A percentile compares a stretch with the other conserved stretches of the same genome.
phyloP scores from a whole-genome alignment of 768 basidiomycete species.

The Phanerochaete carnosa region DNA sequence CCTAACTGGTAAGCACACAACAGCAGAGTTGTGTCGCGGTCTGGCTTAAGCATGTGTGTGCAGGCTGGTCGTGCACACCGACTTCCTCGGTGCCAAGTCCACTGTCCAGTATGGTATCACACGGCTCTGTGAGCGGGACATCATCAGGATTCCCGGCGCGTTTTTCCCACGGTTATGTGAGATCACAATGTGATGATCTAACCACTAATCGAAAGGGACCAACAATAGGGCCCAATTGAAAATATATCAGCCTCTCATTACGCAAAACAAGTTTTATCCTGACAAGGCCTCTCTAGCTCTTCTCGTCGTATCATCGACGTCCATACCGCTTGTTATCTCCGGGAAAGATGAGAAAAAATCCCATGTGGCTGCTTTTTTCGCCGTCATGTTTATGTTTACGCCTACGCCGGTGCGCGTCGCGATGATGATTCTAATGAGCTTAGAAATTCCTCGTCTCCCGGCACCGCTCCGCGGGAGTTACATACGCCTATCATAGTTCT shows the following conservation, averaged over 20 bases:
- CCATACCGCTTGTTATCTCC: not conserved
- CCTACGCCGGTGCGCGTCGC: constrained; percentile 48
- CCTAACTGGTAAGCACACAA: constrained; percentile 60
- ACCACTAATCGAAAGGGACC: constrained; percentile 3
- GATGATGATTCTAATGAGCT: not conserved
- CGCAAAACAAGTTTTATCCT: not conserved
- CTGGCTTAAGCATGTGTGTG: not conserved
- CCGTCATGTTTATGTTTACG: constrained; percentile 38
- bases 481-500: no score
- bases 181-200: constrained; percentile 6
- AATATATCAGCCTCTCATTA: not conserved
- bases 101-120: constrained; percentile 58
- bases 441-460: not conserved
- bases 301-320: not conserved
- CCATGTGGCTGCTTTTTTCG: constrained; percentile 60
- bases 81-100: constrained; percentile 43
- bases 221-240: not conserved
- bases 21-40: constrained; percentile 10
- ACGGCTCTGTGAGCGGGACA: constrained; percentile 51
- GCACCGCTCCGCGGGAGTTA: no score
- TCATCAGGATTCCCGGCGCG: constrained; percentile 45
- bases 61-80: constrained; percentile 39
- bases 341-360: constrained; percentile 53
- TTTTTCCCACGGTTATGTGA: no score
- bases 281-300: not conserved